Percentiles rank a stretch among this genome's conserved stretches.
Evolutionary conservation across 148 eudicot genomes (phyloP).

Genomic region (Heliamphora exappendiculata): DNA sequence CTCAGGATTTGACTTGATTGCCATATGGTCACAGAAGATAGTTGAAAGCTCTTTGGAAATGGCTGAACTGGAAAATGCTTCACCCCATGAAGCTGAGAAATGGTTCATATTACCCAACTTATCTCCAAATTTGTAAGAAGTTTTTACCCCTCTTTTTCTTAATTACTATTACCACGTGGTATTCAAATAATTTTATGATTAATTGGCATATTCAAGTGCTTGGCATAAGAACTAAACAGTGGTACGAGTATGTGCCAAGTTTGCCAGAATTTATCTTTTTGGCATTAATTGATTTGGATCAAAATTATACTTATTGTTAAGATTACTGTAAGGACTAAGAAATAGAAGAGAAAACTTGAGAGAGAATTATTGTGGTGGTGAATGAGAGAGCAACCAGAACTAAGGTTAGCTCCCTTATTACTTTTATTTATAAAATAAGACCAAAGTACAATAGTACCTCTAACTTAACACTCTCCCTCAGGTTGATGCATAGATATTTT

Average conservation of each 20-base stretch:
- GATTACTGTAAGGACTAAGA: neutral
- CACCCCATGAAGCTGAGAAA: slow-evolving; percentile 77
- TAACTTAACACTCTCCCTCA: too few relatives aligned
- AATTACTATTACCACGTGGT: neutral
- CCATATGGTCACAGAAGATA: slow-evolving; percentile 62
- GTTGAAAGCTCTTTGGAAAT: slow-evolving; percentile 82
- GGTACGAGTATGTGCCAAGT: neutral
- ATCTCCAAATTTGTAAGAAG: slow-evolving; percentile 45
- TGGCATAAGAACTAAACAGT: neutral
- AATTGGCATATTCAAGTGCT: neutral
- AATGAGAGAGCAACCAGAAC: too few relatives aligned
- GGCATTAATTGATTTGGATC: neutral
- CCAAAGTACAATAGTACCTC: too few relatives aligned
- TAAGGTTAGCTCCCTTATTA: too few relatives aligned
- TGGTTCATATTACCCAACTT: slow-evolving; percentile 65
- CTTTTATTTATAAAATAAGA: too few relatives aligned
- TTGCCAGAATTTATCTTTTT: neutral
- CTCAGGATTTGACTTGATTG: slow-evolving; percentile 68
- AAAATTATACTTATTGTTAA: neutral
- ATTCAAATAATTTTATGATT: neutral
- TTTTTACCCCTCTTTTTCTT: slow-evolving; percentile 4
- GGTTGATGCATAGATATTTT: too few relatives aligned
- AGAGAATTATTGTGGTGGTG: too few relatives aligned
- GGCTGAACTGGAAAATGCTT: slow-evolving; percentile 95
- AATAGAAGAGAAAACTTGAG: neutral